Conservation (phyloP, 2,329 filamentous ascomycete species). For the Cryphonectria japonica region DNA sequence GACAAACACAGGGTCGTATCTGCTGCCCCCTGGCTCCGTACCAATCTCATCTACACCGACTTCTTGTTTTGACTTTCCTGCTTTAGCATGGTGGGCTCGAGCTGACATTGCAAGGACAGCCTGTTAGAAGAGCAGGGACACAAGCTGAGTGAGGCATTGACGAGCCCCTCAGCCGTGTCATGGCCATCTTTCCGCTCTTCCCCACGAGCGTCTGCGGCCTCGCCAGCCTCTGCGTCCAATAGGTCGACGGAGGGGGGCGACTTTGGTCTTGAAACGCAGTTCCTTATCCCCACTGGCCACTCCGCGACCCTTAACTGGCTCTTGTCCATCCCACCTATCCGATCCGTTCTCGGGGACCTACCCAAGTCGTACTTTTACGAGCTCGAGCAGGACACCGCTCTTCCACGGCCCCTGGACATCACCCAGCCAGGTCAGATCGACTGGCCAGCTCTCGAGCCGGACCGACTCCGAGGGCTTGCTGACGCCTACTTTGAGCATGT, state of each 20-base stretch:
- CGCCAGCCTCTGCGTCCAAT: slow-evolving; percentile 27
- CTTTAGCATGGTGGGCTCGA: slow-evolving; percentile 30
- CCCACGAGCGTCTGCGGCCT: slow-evolving; percentile 18
- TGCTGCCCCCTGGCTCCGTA: slow-evolving; percentile 2
- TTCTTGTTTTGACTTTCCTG: slow-evolving; percentile 32
- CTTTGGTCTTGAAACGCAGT: slow-evolving; percentile 38
- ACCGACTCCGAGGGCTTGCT: slow-evolving; percentile 35
- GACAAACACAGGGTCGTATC: slow-evolving; percentile 28
- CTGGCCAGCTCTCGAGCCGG: slow-evolving; percentile 37
- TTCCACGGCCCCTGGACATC: slow-evolving; percentile 39
- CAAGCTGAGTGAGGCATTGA: slow-evolving; percentile 30
- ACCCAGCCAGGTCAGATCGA: slow-evolving; percentile 33
- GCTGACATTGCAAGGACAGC: slow-evolving; percentile 18
- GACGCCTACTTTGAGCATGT: slow-evolving; percentile 41
- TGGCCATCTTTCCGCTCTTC: slow-evolving; percentile 25
- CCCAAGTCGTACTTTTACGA: slow-evolving; percentile 41
- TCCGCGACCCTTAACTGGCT: slow-evolving; percentile 40
- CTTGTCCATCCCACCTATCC: slow-evolving; percentile 40
- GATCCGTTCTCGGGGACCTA: slow-evolving; percentile 39
- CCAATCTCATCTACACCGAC: background rate
- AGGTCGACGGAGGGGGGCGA: slow-evolving; percentile 31
- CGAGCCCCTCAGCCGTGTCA: slow-evolving; percentile 16
- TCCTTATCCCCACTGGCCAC: slow-evolving; percentile 43
- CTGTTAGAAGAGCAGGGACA: slow-evolving; percentile 35
- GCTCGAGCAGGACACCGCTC: slow-evolving; percentile 39